Conservation (phyloP, 768 basidiomycete genomes). For the Lactifluus piperatus region DNA sequence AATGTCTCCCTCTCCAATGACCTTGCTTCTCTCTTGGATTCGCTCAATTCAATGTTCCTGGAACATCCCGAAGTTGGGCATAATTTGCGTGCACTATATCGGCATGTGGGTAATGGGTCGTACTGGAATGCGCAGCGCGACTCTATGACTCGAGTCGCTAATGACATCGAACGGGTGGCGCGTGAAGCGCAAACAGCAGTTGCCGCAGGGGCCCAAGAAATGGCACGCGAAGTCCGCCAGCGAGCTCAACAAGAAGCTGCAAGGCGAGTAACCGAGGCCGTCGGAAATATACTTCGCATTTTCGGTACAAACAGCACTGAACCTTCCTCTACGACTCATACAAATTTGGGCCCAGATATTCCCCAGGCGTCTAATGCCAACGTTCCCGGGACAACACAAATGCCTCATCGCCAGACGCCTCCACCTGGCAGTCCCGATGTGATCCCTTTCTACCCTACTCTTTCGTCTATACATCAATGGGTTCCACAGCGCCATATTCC, state of each 20-base stretch:
- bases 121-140: conserved; percentile 65
- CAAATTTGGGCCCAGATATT: background rate
- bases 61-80: conserved; percentile 68
- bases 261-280: conserved; percentile 49
- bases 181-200: conserved; percentile 27
- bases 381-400: background rate
- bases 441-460: background rate
- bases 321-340: background rate
- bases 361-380: background rate
- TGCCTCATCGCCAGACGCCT: background rate
- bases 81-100: conserved; percentile 52
- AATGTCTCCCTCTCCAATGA: conserved; percentile 52
- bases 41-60: conserved; percentile 45
- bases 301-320: conserved; percentile 30
- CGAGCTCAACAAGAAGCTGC: conserved; percentile 58
- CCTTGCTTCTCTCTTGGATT: conserved; percentile 50
- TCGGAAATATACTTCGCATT: conserved; percentile 49
- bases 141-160: conserved; percentile 48
- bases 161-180: conserved; percentile 42
- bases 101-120: conserved; percentile 51
- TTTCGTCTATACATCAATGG: background rate
- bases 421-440: background rate
- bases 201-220: conserved; percentile 28
- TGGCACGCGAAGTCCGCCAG: conserved; percentile 34
- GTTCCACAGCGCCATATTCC: background rate